Conservation (phyloP, 495 filamentous ascomycete genomes). For the Penicillium desertorum region DNA sequence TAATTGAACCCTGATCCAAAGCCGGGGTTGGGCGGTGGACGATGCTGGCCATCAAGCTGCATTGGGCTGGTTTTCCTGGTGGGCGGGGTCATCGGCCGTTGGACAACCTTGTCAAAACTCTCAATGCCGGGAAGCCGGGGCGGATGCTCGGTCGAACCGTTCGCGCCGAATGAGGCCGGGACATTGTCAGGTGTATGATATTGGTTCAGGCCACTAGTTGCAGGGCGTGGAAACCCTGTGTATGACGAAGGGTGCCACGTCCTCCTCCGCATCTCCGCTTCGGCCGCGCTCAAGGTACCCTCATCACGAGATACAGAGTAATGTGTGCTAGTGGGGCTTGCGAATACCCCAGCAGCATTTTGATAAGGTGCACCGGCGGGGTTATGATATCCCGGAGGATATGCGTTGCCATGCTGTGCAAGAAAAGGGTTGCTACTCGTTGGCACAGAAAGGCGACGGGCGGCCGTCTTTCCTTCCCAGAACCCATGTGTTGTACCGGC, state of each 20-base stretch:
- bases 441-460: constrained; percentile 78
- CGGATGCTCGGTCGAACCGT: constrained; percentile 48
- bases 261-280: constrained; percentile 75
- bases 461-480: constrained; percentile 68
- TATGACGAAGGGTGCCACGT: constrained; percentile 90
- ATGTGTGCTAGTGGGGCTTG: constrained; percentile 69
- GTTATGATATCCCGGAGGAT: constrained; percentile 55
- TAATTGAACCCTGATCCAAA: constrained; percentile 47
- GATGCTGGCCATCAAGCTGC: constrained; percentile 58
- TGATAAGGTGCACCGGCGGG: constrained; percentile 50
- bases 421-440: constrained; percentile 74
- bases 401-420: constrained; percentile 55
- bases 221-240: constrained; percentile 56
- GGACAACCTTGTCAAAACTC: constrained; percentile 72
- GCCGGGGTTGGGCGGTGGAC: constrained; percentile 31
- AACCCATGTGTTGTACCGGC: constrained; percentile 65
- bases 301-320: constrained; percentile 67
- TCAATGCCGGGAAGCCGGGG: constrained; percentile 83
- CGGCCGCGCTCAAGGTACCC: constrained; percentile 55
- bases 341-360: constrained; percentile 57
- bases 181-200: constrained; percentile 61
- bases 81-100: constrained; percentile 61
- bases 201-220: constrained; percentile 57
- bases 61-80: constrained; percentile 65
- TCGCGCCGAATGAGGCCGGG: constrained; percentile 51